These are phyloP conservation scores for Digitaria exilis DNA, from an alignment of 202 grass and related monocot genomes.

Conservation along the genomic window DNA sequence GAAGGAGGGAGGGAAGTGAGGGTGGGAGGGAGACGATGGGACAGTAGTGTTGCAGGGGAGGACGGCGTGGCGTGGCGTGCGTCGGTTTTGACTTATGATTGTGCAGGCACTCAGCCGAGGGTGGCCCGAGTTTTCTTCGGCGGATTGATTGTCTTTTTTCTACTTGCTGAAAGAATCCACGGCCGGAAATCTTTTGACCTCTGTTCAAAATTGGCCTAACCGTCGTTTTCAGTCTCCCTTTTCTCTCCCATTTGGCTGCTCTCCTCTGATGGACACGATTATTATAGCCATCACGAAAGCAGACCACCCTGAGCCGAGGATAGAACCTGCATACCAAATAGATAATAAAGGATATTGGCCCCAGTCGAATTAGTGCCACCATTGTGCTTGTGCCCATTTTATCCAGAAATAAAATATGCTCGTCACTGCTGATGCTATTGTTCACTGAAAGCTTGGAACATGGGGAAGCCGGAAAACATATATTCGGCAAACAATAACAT, in stretches of 20 bases:
- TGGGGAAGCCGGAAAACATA: neutral
- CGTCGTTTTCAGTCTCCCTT: conserved; percentile 29
- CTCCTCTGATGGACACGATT: conserved; percentile 23
- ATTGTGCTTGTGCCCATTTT: conserved; percentile 18
- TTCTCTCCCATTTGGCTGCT: conserved; percentile 38
- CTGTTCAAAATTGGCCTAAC: conserved; percentile 56
- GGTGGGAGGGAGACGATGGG: conserved; percentile 40
- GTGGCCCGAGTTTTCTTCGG: conserved; percentile 38
- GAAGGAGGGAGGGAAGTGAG: conserved; percentile 19
- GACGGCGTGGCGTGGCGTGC: conserved; percentile 28
- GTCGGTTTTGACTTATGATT: conserved; percentile 80
- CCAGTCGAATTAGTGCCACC: neutral
- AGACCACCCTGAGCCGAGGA: conserved; percentile 5
- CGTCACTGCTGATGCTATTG: neutral
- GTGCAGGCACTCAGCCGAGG: conserved; percentile 45
- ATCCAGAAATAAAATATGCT: neutral
- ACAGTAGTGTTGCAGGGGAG: conserved; percentile 29
- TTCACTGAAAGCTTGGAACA: neutral
- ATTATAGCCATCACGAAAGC: conserved; percentile 48
- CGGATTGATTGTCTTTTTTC: conserved; percentile 55
- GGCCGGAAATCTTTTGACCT: conserved; percentile 58
- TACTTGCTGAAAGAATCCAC: conserved; percentile 49
- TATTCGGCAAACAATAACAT: neutral
- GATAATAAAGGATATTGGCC: conserved; percentile 29
- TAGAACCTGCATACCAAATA: conserved; percentile 39